A percentile compares a stretch with the other conserved stretches of the same genome.
phyloP scores from a whole-genome alignment of 2,329 filamentous ascomycete genomes.

The Fusarium vanettenii region DNA sequence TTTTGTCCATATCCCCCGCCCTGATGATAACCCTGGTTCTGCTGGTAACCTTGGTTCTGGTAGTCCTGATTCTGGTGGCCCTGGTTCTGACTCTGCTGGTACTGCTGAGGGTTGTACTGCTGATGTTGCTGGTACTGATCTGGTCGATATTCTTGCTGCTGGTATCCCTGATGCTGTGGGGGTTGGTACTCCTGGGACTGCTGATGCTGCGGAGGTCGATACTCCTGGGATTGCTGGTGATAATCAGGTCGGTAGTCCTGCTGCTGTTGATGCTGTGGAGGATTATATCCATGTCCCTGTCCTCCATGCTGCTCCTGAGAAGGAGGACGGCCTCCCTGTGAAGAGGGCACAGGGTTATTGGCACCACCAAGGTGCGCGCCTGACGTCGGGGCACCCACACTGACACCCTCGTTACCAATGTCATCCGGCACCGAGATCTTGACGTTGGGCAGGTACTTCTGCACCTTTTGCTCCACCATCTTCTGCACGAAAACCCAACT shows the following conservation, averaged over 20 bases:
- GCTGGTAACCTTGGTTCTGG: slow-evolving; percentile 24
- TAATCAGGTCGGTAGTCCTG: slow-evolving; percentile 14
- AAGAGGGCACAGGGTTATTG: slow-evolving; percentile 39
- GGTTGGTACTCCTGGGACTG: slow-evolving; percentile 30
- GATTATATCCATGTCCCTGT: slow-evolving; percentile 14
- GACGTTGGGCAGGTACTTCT: slow-evolving; percentile 58
- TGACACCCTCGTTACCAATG: slow-evolving; percentile 60
- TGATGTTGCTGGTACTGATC: slow-evolving; percentile 31
- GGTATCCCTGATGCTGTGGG: slow-evolving; percentile 20
- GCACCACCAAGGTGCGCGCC: slow-evolving; percentile 48
- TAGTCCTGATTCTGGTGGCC: slow-evolving; percentile 38
- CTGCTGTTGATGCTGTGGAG: slow-evolving; percentile 27
- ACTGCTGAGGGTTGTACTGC: slow-evolving; percentile 18
- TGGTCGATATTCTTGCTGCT: slow-evolving; percentile 36
- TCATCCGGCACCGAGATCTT: slow-evolving; percentile 59
- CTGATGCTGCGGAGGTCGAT: slow-evolving; percentile 27
- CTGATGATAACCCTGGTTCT: slow-evolving; percentile 28
- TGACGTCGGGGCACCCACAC: slow-evolving; percentile 52
- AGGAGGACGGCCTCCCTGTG: slow-evolving; percentile 32
- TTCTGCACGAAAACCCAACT: slow-evolving; percentile 60
- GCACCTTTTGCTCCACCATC: slow-evolving; percentile 59
- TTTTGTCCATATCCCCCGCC: slow-evolving; percentile 34
- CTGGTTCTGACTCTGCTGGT: slow-evolving; percentile 25
- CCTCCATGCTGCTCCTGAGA: neutral
- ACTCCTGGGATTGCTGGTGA: slow-evolving; percentile 20